Conservation (phyloP, 306 rosid genomes). For the Biancaea sappan region DNA sequence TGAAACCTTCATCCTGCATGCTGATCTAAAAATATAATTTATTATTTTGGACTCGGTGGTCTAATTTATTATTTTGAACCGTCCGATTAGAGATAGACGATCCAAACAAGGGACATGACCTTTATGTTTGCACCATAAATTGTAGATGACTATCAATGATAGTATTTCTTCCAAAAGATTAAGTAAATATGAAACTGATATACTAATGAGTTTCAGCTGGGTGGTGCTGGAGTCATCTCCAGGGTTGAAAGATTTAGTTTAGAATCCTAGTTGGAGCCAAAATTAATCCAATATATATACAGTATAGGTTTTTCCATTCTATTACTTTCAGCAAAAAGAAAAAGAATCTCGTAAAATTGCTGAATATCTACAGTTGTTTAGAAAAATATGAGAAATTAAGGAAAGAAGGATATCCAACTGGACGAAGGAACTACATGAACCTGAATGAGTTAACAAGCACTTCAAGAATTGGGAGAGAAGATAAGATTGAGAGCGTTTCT, state of each 20-base stretch:
- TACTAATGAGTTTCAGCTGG: no score
- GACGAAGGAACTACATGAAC: not conserved
- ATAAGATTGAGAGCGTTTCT: not conserved
- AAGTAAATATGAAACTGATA: not conserved
- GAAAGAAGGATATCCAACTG: not conserved
- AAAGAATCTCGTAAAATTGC: not conserved
- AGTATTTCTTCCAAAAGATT: not conserved
- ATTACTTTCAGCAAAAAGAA: not conserved
- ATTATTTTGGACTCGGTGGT: not conserved
- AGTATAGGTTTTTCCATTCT: not conserved
- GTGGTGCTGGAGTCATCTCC: no score
- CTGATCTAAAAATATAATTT: not conserved
- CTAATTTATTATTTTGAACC: no score
- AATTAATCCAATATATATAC: not conserved
- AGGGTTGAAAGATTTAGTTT: no score
- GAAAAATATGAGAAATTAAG: not conserved
- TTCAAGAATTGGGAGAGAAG: not conserved
- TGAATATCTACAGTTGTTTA: not conserved
- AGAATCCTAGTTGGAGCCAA: no score
- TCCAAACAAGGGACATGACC: no score
- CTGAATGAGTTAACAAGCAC: not conserved
- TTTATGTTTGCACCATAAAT: no score
- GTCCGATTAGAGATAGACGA: not conserved
- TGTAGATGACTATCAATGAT: not conserved
- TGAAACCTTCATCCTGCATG: not conserved